Evolutionary conservation across 2,329 filamentous ascomycete species (phyloP), one percentile per base, ranked within the genome.

Genomic region (Metarhizium sp.): DNA sequence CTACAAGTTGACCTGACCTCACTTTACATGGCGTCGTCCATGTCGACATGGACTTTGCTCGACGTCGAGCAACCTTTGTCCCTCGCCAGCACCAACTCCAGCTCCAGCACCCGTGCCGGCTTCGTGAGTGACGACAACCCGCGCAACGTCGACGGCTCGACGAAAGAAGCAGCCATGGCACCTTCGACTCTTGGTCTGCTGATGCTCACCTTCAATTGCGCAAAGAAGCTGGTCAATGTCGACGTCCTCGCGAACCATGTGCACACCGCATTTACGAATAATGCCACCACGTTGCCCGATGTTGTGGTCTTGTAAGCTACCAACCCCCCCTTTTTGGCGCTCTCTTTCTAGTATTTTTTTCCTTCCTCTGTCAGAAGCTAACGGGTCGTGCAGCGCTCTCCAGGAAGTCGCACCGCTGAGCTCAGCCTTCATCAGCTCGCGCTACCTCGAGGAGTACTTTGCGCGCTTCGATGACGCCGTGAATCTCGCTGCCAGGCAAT

Each of bases 121-220:
- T 30, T 8, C 43, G 11, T 48, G 30, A 46, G 50, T 48, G 53
- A 57, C 55, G 45, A 55, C 57, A 53, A 48, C 18, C 14, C 18
- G 36, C 49, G 32, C 32, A 51, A 34, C 50, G 4, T 43, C 50
- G 32, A 45, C 50, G 54, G 30, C 29, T 52, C 36, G 20, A n/a
- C 49, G 13, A 20, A 36, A 25, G 7, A 43, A 14, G 18, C 55
- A 50, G 36, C 50, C 58, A 69, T 69, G 73, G 65, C 71, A 54
- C 64, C 69, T 52, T 76, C 78, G 46, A 73, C 77, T 43, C 76
- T 95, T 55, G 83, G 86, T 63, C 72, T 91, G 55, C 86, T 95
- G 64, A 79, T 95, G 59, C 71, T 96, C 54, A 95, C 92, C 11
- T 96, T 94, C 76, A 97, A 97, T 68, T 95, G 90, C 65, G 92